A percentile compares a stretch with the other conserved stretches of the same genome.
Conservation (phyloP, 306 rosid species). For the Astragalus glycyphyllos region DNA sequence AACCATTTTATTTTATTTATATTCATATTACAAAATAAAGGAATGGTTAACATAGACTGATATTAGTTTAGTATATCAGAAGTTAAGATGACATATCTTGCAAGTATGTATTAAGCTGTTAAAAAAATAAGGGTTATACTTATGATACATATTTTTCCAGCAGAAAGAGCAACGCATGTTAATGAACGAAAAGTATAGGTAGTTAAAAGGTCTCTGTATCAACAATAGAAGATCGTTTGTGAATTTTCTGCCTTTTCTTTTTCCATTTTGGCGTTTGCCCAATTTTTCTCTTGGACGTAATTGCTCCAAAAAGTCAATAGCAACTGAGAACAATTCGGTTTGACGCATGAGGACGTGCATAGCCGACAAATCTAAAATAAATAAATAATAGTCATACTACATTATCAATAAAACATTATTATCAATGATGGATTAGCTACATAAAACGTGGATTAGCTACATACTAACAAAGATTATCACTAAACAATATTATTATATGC, state of each 20-base stretch:
- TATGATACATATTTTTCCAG: too few species aligned
- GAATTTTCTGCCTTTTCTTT: slow-evolving; percentile 25
- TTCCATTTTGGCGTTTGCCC: neutral
- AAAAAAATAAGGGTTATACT: too few species aligned
- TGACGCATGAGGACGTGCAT: slow-evolving; percentile 30
- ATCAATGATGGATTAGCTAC: slow-evolving; percentile 15
- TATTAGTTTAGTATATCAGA: too few species aligned
- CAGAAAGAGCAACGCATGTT: neutral
- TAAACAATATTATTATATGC: neutral
- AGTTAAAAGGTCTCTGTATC: slow-evolving; percentile 27
- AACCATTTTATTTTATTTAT: too few species aligned
- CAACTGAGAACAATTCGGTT: slow-evolving; percentile 9
- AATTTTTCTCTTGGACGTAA: slow-evolving; percentile 12
- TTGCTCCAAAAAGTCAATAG: slow-evolving; percentile 29
- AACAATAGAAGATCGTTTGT: slow-evolving; percentile 1
- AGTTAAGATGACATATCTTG: too few species aligned
- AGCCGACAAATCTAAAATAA: slow-evolving; percentile 39
- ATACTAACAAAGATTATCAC: slow-evolving; percentile 3
- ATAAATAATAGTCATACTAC: neutral
- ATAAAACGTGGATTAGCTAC: neutral
- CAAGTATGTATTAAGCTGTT: too few species aligned
- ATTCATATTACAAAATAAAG: too few species aligned
- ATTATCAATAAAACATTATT: neutral
- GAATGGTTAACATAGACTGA: too few species aligned
- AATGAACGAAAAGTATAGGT: slow-evolving; percentile 8